Percentiles rank a stretch among this genome's conserved stretches.
Evolutionary conservation across 2,329 filamentous ascomycete species (phyloP).

Genomic region (Sporothrix inflata): DNA sequence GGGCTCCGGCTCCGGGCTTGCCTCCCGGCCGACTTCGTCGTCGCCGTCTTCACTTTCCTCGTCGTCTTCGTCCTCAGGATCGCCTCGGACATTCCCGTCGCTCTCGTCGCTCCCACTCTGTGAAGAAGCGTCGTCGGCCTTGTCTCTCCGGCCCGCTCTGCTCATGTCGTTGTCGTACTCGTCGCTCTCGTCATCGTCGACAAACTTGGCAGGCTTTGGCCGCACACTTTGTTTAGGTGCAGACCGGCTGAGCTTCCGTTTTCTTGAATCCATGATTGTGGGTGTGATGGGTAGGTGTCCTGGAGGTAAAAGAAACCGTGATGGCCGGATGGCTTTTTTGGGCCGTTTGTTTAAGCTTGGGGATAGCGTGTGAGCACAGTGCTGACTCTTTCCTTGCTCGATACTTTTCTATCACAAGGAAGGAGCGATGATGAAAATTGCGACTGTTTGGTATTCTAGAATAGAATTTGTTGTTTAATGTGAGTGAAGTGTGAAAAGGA

Average conservation of each 20-base stretch:
- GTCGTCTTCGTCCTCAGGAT: constrained; percentile 37
- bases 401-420: background rate
- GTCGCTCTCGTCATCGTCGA: constrained; percentile 19
- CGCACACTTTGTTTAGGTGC: constrained; percentile 50
- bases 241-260: constrained; percentile 46
- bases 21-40: background rate
- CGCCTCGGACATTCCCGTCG: constrained; percentile 26
- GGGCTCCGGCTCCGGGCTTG: constrained; percentile 31
- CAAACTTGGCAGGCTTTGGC: constrained; percentile 35
- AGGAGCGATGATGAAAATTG: background rate
- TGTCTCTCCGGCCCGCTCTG: constrained; percentile 34
- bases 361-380: too few species aligned
- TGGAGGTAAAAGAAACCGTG: background rate
- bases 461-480: background rate
- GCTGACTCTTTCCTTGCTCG: background rate
- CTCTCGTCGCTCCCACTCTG: constrained; percentile 32
- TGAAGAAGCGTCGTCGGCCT: constrained; percentile 33
- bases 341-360: background rate
- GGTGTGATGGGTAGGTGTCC: background rate
- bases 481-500: constrained; percentile 7
- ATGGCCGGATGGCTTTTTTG: background rate
- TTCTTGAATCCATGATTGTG: constrained; percentile 43
- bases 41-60: constrained; percentile 32
- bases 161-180: constrained; percentile 22
- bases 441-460: background rate